Evolutionary conservation across 108 stramenopile species (phyloP).

Genomic region (Skeletonema marinoi): DNA sequence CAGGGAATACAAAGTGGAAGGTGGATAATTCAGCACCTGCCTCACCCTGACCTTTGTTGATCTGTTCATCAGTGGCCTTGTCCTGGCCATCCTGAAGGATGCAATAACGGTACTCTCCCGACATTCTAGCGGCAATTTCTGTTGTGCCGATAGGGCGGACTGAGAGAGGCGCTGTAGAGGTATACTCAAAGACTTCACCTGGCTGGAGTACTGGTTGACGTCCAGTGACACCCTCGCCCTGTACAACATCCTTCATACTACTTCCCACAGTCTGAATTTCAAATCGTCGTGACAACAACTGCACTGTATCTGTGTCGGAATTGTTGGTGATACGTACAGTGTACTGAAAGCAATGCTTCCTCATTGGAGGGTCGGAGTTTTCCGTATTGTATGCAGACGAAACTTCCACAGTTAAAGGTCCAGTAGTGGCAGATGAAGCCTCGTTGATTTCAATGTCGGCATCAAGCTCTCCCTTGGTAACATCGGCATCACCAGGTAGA

Average conservation of each 20-base stretch:
- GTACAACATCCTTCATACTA: slow-evolving; percentile 86
- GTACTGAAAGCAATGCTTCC: slow-evolving; percentile 93
- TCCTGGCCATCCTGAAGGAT: slow-evolving; percentile 66
- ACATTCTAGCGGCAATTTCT: slow-evolving; percentile 84
- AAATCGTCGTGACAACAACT: slow-evolving; percentile 88
- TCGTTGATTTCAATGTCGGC: slow-evolving; percentile 49
- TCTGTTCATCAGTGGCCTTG: slow-evolving; percentile 73
- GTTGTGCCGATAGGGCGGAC: slow-evolving; percentile 86
- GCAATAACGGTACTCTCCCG: slow-evolving; percentile 80
- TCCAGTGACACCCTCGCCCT: slow-evolving; percentile 92
- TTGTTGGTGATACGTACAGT: slow-evolving; percentile 92
- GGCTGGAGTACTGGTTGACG: slow-evolving; percentile 89
- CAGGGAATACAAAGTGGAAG: slow-evolving; percentile 88
- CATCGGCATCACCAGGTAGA: slow-evolving; percentile 78
- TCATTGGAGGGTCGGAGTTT: slow-evolving; percentile 90
- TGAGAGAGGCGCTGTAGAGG: slow-evolving; percentile 80
- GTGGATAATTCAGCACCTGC: slow-evolving; percentile 71
- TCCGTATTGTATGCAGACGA: slow-evolving; percentile 85
- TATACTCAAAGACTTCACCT: slow-evolving; percentile 93
- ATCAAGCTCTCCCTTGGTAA: slow-evolving; percentile 71
- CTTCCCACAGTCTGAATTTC: slow-evolving; percentile 91
- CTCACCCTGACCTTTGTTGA: slow-evolving; percentile 72
- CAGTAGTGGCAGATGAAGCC: slow-evolving; percentile 61
- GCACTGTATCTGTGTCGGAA: slow-evolving; percentile 84
- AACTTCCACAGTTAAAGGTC: slow-evolving; percentile 83